Base-by-base conservation (phyloP, 2,329 filamentous ascomycete genomes). In the Cercospora nicotianae region DNA sequence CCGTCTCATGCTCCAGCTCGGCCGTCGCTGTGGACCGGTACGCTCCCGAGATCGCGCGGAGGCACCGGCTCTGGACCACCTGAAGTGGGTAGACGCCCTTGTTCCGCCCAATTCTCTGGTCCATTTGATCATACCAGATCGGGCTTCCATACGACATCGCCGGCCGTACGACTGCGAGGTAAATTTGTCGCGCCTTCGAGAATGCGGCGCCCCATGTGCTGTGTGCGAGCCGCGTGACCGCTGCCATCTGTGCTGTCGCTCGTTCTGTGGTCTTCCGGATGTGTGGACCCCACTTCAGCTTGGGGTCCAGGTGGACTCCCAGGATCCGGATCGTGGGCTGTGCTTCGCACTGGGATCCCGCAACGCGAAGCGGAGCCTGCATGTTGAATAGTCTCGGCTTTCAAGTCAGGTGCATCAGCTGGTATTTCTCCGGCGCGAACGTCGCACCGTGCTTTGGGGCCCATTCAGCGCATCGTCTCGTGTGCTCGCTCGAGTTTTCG, bases 371-470 rank as follows among this genome's bases (percentile, higher is more conserved):
- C 5, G 45, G 58, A 3, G 62, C 66, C 13, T 67, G 55, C 57
- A 67, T 53, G 26, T 67, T 67, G n/a, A 18, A 51, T 16, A 18
- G 10, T 16, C n/a, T 51, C n/a, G n/a, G 45, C n/a, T 51, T 51
- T 16, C 4, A n/a, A 51, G 18, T n/a, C 16, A 66, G 57, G 39
- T 66, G 42, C 30, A 66, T 68, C 2, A 68, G 51, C 10, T 63
- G 36, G 18, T 60, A 68, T 28, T 66, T 68, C 31, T 66, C 53
- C 33, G 67, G 64, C 16, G 64, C 60, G 53, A 66, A 68, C 9
- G 36, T 64, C 7, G 59, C 58, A 10, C 59, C 18, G 13, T 68
- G 60, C 13, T 12, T 59, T 12, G 23, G 36, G 55, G 60, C 64
- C 64, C 60, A 66, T 28, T 36, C n/a, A 28, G 57, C 57, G 20